Evolutionary conservation across 1,139 yeast species (phyloP).

Genomic region (Magnusiomyces tetraspermus): DNA sequence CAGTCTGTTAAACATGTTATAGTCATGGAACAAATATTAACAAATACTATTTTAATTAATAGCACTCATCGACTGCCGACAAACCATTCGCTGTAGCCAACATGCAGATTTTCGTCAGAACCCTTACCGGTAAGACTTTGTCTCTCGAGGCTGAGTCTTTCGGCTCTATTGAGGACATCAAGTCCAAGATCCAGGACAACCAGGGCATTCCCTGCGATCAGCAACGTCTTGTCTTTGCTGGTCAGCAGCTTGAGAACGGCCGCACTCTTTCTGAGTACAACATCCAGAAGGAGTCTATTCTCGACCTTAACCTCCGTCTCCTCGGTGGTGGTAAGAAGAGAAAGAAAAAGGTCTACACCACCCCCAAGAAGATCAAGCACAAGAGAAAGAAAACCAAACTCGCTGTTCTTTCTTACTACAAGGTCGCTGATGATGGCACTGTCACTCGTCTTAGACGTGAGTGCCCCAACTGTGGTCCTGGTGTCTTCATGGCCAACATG

Average conservation of each 20-base stretch:
- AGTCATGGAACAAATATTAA: neutral
- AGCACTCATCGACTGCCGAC: slow-evolving; percentile 28
- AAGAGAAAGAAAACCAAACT: slow-evolving; percentile 98
- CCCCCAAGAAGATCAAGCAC: slow-evolving; percentile 99
- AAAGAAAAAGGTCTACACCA: slow-evolving; percentile 99
- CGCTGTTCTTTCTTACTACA: slow-evolving; percentile 99
- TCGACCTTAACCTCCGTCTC: slow-evolving; percentile 95
- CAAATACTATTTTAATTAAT: too few species aligned
- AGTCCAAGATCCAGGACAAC: slow-evolving; percentile 98
- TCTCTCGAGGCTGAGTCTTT: slow-evolving; percentile 99
- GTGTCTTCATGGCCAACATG: slow-evolving; percentile 99
- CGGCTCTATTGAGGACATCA: slow-evolving; percentile 98
- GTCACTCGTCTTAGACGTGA: slow-evolving; percentile 99
- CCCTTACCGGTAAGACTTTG: slow-evolving; percentile 98
- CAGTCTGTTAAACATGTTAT: too few species aligned
- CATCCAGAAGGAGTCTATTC: slow-evolving; percentile 99
- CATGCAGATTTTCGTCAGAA: slow-evolving; percentile 99
- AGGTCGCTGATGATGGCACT: slow-evolving; percentile 97
- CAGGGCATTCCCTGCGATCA: slow-evolving; percentile 99
- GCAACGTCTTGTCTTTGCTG: slow-evolving; percentile 99
- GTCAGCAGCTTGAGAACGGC: slow-evolving; percentile 99
- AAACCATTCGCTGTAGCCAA: slow-evolving; percentile 19
- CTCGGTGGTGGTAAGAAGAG: slow-evolving; percentile 99
- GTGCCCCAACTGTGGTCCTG: slow-evolving; percentile 98
- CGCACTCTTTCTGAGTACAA: too few species aligned